phyloP scores from a whole-genome alignment of 2,329 filamentous ascomycete species.

The Ploettnerulaceae sp. region DNA sequence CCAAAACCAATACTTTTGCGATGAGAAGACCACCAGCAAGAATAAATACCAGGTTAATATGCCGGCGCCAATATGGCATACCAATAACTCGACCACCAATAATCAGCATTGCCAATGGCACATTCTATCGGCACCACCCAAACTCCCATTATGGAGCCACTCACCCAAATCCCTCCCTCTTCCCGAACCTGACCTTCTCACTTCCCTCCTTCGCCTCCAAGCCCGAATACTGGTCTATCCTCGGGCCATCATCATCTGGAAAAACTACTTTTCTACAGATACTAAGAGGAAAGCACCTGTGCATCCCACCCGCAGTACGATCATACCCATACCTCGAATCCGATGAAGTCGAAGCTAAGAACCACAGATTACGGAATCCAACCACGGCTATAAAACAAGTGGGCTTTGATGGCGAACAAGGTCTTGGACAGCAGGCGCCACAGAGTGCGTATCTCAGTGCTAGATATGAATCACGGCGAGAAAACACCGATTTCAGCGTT shows the following conservation, averaged over 20 bases:
- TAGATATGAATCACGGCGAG: slow-evolving; percentile 81
- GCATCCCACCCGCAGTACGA: slow-evolving; percentile 68
- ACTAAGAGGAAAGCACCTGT: slow-evolving; percentile 69
- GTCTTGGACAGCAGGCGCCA: slow-evolving; percentile 49
- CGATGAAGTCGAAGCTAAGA: slow-evolving; percentile 42
- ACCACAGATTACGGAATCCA: slow-evolving; percentile 50
- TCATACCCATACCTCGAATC: slow-evolving; percentile 74
- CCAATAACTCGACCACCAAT: slow-evolving; percentile 46
- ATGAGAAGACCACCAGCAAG: slow-evolving; percentile 20
- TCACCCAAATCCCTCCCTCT: slow-evolving; percentile 62
- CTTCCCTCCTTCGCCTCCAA: slow-evolving; percentile 52
- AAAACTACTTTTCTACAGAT: slow-evolving; percentile 81
- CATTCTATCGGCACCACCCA: slow-evolving; percentile 77
- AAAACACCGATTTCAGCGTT: slow-evolving; percentile 83
- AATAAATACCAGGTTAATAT: slow-evolving; percentile 5
- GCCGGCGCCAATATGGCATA: slow-evolving; percentile 21
- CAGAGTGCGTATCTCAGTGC: slow-evolving; percentile 82
- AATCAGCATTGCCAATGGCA: slow-evolving; percentile 70
- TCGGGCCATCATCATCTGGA: slow-evolving; percentile 72
- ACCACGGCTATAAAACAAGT: slow-evolving; percentile 77
- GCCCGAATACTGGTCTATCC: slow-evolving; percentile 71
- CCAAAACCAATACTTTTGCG: slow-evolving; percentile 9
- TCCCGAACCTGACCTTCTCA: slow-evolving; percentile 64
- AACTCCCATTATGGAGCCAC: slow-evolving; percentile 40
- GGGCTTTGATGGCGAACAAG: slow-evolving; percentile 75